Conservation (phyloP, 768 basidiomycete species). For the Hydnomerulius pinastri region DNA sequence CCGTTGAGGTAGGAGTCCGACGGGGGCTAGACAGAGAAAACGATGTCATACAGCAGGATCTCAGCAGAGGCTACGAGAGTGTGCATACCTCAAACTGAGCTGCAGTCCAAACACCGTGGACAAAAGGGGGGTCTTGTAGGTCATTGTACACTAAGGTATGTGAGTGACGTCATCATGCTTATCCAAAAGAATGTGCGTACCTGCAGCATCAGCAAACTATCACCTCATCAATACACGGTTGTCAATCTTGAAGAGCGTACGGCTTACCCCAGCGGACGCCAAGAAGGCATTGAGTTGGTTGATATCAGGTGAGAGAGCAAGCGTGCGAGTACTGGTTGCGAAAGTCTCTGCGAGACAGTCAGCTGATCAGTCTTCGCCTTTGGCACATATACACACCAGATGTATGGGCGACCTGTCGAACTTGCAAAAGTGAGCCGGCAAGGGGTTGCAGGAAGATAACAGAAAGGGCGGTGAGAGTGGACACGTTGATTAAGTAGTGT, state of each 20-base stretch:
- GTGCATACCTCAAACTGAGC: constrained; percentile 50
- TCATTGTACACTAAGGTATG: constrained; percentile 31
- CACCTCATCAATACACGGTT: constrained; percentile 19
- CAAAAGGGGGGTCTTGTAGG: constrained; percentile 60
- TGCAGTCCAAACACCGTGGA: constrained; percentile 52
- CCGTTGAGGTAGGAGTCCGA: constrained; percentile 48
- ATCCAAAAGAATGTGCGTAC: constrained; percentile 8
- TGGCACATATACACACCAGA: constrained; percentile 5
- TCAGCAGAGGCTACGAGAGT: background rate
- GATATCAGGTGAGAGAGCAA: constrained; percentile 50
- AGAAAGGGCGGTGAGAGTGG: constrained; percentile 47
- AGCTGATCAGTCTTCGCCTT: constrained; percentile 10
- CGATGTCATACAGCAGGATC: background rate
- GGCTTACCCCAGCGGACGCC: constrained; percentile 57
- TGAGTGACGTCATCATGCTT: background rate
- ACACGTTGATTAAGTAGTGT: constrained; percentile 57
- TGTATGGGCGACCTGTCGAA: constrained; percentile 20
- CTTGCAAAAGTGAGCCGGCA: constrained; percentile 41
- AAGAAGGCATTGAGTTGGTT: constrained; percentile 52
- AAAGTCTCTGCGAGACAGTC: constrained; percentile 28
- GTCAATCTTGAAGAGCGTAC: background rate
- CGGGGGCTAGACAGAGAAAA: constrained; percentile 40
- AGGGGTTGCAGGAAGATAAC: constrained; percentile 59
- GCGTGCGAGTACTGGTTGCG: constrained; percentile 42
- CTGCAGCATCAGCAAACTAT: constrained; percentile 34